Conservation (phyloP, 176 grass and related monocot genomes). For the Oryza coarctata region DNA sequence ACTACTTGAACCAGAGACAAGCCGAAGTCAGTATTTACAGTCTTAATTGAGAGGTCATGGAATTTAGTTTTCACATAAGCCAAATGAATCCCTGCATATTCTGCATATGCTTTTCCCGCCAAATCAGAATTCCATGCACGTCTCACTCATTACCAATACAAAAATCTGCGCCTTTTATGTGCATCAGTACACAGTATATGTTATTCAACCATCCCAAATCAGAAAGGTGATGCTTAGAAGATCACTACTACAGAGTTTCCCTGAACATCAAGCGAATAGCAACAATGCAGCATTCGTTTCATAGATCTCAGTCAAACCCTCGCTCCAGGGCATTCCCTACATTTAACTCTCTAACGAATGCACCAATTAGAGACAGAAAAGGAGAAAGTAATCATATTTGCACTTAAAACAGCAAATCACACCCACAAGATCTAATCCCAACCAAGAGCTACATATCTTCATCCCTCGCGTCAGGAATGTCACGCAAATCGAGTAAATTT, state of each 20-base stretch:
- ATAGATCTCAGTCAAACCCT: neutral
- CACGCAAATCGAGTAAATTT: neutral
- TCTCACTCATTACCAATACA: neutral
- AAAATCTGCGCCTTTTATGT: neutral
- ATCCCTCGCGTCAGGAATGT: neutral
- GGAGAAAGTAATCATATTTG: neutral
- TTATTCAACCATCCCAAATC: neutral
- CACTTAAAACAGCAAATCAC: neutral
- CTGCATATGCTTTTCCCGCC: neutral
- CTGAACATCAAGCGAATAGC: neutral
- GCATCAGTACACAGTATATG: neutral
- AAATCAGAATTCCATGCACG: neutral
- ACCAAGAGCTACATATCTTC: neutral
- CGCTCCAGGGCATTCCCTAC: neutral
- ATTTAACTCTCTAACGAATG: neutral
- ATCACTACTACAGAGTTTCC: neutral
- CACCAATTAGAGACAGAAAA: neutral
- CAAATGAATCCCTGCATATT: neutral
- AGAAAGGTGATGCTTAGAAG: neutral
- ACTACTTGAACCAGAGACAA: neutral
- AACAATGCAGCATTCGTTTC: neutral
- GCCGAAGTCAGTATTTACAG: neutral
- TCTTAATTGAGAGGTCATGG: neutral
- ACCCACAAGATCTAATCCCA: slow-evolving; percentile 41
- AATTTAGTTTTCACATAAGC: slow-evolving; percentile 7